A percentile compares a stretch with the other conserved stretches of the same genome.
These are phyloP conservation scores for Monilinia fructigena DNA, from an alignment of 2,329 filamentous ascomycete genomes.

Conservation along the genomic window DNA sequence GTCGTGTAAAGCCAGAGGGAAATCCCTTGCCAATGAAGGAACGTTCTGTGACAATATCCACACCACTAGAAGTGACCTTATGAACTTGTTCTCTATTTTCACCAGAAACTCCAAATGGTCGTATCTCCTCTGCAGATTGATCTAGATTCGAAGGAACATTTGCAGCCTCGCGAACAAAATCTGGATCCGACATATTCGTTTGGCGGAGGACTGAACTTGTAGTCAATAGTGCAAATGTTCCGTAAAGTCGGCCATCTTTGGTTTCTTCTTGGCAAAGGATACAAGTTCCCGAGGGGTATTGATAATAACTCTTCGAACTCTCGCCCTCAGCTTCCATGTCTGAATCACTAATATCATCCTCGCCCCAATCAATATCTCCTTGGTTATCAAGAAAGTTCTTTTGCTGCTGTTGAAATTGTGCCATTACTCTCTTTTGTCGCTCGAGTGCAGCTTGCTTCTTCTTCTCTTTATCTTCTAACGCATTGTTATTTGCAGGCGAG, in stretches of 20 bases:
- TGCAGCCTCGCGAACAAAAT: conserved; percentile 80
- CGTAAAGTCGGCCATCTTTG: conserved; percentile 83
- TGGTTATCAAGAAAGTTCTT: conserved; percentile 92
- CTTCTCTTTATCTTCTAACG: conserved; percentile 64
- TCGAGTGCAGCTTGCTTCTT: conserved; percentile 91
- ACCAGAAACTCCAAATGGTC: conserved; percentile 87
- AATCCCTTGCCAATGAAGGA: conserved; percentile 90
- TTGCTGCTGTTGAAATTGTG: conserved; percentile 96
- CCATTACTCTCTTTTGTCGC: conserved; percentile 92
- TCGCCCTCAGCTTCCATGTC: conserved; percentile 58
- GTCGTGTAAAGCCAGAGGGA: conserved; percentile 61
- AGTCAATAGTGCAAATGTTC: conserved; percentile 86
- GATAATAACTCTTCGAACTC: conserved; percentile 74
- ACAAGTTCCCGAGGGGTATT: conserved; percentile 89
- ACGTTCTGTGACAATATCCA: conserved; percentile 69
- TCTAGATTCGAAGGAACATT: conserved; percentile 80
- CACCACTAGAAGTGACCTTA: conserved; percentile 72
- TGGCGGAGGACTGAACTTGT: conserved; percentile 84
- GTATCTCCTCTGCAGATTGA: conserved; percentile 74
- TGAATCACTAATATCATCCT: conserved; percentile 73
- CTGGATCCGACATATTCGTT: conserved; percentile 77
- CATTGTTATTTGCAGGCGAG: conserved; percentile 67
- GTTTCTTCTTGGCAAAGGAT: conserved; percentile 97
- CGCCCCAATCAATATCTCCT: conserved; percentile 83
- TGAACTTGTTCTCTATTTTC: conserved; percentile 78